Conservation (phyloP, 2,329 filamentous ascomycete genomes). For the Byssothecium circinans region DNA sequence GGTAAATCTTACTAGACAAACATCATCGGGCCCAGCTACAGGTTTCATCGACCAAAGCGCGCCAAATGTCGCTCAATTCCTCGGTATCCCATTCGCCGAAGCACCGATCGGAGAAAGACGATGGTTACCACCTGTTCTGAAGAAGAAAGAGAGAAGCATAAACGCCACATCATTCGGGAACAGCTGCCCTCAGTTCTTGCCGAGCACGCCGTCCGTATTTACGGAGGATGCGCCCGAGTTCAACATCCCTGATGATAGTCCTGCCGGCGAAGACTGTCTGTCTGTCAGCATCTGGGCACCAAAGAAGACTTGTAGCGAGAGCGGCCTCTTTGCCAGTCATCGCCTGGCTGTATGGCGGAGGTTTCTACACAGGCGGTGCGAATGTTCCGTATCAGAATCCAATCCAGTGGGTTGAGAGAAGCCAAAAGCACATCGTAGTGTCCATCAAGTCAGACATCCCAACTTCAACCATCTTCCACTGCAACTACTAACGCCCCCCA, state of each 20-base stretch:
- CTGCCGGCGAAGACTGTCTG: constrained; percentile 48
- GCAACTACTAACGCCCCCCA: constrained; percentile 5
- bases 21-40: constrained; percentile 15
- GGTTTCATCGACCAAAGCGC: constrained; percentile 31
- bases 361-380: constrained; percentile 49
- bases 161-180: background rate
- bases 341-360: constrained; percentile 54
- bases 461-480: background rate
- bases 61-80: constrained; percentile 34
- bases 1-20: constrained; percentile 11
- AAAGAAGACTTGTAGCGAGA: constrained; percentile 13
- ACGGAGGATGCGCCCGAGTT: constrained; percentile 15
- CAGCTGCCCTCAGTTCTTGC: background rate
- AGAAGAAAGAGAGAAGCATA: background rate
- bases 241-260: constrained; percentile 1
- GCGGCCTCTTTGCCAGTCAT: constrained; percentile 43
- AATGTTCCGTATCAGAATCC: constrained; percentile 46
- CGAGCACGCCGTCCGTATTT: constrained; percentile 16
- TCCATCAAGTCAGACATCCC: constrained; percentile 30
- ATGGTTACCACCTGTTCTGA: constrained; percentile 24
- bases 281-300: constrained; percentile 50
- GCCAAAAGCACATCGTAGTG: constrained; percentile 41
- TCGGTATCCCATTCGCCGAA: constrained; percentile 34
- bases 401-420: constrained; percentile 34
- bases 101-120: constrained; percentile 25